These are phyloP conservation scores for Cyberlindnera sargentensis DNA, from an alignment of 805 yeast species.

Conservation along the genomic window DNA sequence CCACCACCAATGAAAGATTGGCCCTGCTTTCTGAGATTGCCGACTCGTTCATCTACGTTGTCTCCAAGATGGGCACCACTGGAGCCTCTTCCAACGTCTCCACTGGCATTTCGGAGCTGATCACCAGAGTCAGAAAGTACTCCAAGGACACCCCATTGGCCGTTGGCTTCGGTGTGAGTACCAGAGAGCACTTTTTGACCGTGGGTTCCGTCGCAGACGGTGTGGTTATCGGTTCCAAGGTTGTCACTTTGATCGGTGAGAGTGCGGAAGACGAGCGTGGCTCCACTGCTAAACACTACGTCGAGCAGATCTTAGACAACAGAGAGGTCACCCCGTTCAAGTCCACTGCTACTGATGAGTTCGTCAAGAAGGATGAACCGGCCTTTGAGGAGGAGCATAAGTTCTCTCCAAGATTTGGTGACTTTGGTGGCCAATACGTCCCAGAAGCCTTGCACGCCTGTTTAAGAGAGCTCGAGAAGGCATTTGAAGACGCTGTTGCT, in stretches of 20 bases:
- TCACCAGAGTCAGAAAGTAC: constrained; percentile 66
- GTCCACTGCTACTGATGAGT: constrained; percentile 21
- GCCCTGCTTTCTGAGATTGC: constrained; percentile 75
- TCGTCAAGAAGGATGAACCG: constrained; percentile 25
- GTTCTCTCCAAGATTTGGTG: constrained; percentile 79
- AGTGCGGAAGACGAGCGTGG: constrained; percentile 55
- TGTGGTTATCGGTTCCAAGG: constrained; percentile 90
- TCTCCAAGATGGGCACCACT: constrained; percentile 96
- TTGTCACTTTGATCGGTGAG: constrained; percentile 63
- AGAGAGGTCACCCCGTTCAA: constrained; percentile 28
- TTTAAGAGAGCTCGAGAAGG: constrained; percentile 79
- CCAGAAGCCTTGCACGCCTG: constrained; percentile 95
- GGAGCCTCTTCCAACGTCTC: constrained; percentile 73
- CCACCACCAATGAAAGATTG: constrained; percentile 87
- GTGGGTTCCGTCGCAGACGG: constrained; percentile 87
- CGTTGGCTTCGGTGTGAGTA: constrained; percentile 95
- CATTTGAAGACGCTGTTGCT: constrained; percentile 80
- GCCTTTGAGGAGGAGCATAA: constrained; percentile 53
- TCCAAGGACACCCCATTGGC: constrained; percentile 82
- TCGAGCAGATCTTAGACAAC: constrained; percentile 59
- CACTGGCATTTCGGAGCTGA: constrained; percentile 55
- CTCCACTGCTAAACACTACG: constrained; percentile 58
- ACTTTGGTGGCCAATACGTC: constrained; percentile 97
- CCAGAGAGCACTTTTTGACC: constrained; percentile 78
- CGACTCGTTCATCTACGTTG: constrained; percentile 93